Percentiles rank a stretch among this genome's conserved stretches.
phyloP scores from a whole-genome alignment of 495 filamentous ascomycete species.

The Recurvomyces mirabilis region DNA sequence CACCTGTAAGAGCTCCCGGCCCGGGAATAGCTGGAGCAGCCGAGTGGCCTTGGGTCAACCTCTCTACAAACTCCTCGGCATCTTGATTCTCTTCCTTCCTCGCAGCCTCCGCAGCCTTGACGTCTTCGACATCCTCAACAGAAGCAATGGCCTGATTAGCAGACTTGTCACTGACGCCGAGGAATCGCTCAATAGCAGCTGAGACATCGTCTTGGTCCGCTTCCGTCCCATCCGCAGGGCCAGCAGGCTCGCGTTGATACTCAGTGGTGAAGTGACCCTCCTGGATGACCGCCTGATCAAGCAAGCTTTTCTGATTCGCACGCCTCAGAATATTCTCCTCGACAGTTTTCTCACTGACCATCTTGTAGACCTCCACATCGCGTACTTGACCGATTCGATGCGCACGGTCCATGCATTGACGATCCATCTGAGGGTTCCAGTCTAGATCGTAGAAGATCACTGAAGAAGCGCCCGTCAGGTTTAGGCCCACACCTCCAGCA shows the following conservation, averaged over 20 bases:
- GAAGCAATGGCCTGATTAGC: slow-evolving; percentile 61
- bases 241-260: slow-evolving; percentile 54
- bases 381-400: slow-evolving; percentile 97
- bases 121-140: slow-evolving; percentile 89
- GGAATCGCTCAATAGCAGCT: slow-evolving; percentile 76
- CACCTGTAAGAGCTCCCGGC: slow-evolving; percentile 32
- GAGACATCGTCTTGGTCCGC: slow-evolving; percentile 54
- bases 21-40: slow-evolving; percentile 18
- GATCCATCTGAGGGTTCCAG: slow-evolving; percentile 99
- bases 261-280: slow-evolving; percentile 98
- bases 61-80: slow-evolving; percentile 86
- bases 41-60: slow-evolving; percentile 32
- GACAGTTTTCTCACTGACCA: slow-evolving; percentile 95
- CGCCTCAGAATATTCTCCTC: slow-evolving; percentile 98
- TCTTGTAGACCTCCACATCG: slow-evolving; percentile 95
- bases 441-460: slow-evolving; percentile 99
- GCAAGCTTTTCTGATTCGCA: slow-evolving; percentile 90
- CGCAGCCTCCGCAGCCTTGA: slow-evolving; percentile 80
- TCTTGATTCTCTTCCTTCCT: slow-evolving; percentile 67
- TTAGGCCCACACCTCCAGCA: slow-evolving; percentile 91
- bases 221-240: slow-evolving; percentile 54
- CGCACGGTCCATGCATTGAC: slow-evolving; percentile 95
- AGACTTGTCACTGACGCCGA: slow-evolving; percentile 45
- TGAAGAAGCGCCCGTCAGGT: slow-evolving; percentile 90
- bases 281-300: slow-evolving; percentile 97